These are phyloP conservation scores for Plasmodium cynomolgi DNA, from an alignment of 169 alveolate species.

Conservation along the genomic window DNA sequence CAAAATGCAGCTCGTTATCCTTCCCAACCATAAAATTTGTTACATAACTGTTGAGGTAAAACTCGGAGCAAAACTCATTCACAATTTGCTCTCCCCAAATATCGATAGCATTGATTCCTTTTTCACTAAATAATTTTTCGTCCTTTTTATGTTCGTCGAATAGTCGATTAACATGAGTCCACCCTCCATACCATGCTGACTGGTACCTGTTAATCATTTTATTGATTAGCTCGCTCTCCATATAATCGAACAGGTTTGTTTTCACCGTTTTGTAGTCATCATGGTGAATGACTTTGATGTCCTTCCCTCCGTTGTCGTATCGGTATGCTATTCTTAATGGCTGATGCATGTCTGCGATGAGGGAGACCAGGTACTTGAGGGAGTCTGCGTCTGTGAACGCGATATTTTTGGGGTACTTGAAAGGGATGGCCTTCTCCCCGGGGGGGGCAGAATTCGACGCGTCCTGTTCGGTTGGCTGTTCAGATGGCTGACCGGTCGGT, in stretches of 20 bases:
- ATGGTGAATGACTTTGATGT: slow-evolving; percentile 44
- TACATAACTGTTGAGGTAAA: slow-evolving; percentile 75
- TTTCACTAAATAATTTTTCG: slow-evolving; percentile 81
- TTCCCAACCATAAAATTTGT: slow-evolving; percentile 19
- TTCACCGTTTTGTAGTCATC: slow-evolving; percentile 3
- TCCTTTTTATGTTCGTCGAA: slow-evolving; percentile 85
- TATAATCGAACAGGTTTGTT: slow-evolving; percentile 13
- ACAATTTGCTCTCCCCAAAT: slow-evolving; percentile 87
- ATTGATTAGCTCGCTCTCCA: slow-evolving; percentile 36
- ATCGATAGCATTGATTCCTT: slow-evolving; percentile 78
- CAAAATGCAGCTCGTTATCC: slow-evolving; percentile 23
- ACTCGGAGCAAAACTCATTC: slow-evolving; percentile 77
- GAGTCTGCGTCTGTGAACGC: slow-evolving; percentile 86
- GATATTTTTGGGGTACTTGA: slow-evolving; percentile 84
- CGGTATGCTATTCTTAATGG: slow-evolving; percentile 83
- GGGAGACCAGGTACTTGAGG: slow-evolving; percentile 84
- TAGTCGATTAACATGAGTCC: slow-evolving; percentile 88
- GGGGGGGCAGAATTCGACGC: neutral
- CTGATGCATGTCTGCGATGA: slow-evolving; percentile 88
- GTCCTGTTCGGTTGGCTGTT: neutral
- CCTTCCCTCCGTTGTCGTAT: slow-evolving; percentile 75
- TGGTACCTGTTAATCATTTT: slow-evolving; percentile 47
- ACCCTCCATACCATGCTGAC: slow-evolving; percentile 90
- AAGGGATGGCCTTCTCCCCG: slow-evolving; percentile 3
- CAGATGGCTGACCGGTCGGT: neutral